phyloP scores from a whole-genome alignment of 2,329 filamentous ascomycete genomes.

The Parafenestella ontariensis region DNA sequence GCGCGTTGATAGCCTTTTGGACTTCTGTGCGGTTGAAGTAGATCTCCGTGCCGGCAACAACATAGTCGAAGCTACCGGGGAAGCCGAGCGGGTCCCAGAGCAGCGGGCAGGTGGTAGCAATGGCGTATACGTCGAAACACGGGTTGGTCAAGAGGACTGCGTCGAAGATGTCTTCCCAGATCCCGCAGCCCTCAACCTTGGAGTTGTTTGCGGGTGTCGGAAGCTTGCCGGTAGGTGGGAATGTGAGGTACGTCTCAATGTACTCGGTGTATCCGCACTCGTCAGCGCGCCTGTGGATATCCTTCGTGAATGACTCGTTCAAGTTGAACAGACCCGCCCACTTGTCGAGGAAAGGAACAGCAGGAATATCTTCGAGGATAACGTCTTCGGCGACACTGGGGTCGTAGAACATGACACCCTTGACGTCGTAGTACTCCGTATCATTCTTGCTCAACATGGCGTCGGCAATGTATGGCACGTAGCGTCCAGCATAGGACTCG shows the following conservation, averaged over 20 bases:
- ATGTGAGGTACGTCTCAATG: slow-evolving; percentile 67
- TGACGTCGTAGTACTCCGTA: slow-evolving; percentile 70
- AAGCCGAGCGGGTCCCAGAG: slow-evolving; percentile 74
- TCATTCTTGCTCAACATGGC: slow-evolving; percentile 75
- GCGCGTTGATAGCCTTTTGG: slow-evolving; percentile 72
- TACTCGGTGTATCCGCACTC: slow-evolving; percentile 70
- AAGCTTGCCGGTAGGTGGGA: slow-evolving; percentile 69
- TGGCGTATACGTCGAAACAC: slow-evolving; percentile 80
- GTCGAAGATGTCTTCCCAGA: slow-evolving; percentile 64
- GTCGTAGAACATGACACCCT: slow-evolving; percentile 76
- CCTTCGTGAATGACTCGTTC: slow-evolving; percentile 64
- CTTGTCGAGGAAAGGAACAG: slow-evolving; percentile 67
- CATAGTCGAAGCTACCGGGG: slow-evolving; percentile 69
- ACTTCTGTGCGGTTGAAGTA: slow-evolving; percentile 78
- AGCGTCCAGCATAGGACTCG: slow-evolving; percentile 71
- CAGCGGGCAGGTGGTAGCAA: slow-evolving; percentile 74
- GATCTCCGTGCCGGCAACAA: slow-evolving; percentile 66
- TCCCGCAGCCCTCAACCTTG: slow-evolving; percentile 60
- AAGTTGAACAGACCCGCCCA: slow-evolving; percentile 68
- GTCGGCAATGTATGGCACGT: slow-evolving; percentile 73
- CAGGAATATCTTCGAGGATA: slow-evolving; percentile 60
- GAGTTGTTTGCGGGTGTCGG: slow-evolving; percentile 58
- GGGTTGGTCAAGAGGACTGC: slow-evolving; percentile 70
- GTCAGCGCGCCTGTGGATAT: slow-evolving; percentile 61
- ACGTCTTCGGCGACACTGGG: slow-evolving; percentile 65